These are phyloP conservation scores for Termitomyces sp. DNA, from an alignment of 1,284 basidiomycete genomes.

Conservation along the genomic window DNA sequence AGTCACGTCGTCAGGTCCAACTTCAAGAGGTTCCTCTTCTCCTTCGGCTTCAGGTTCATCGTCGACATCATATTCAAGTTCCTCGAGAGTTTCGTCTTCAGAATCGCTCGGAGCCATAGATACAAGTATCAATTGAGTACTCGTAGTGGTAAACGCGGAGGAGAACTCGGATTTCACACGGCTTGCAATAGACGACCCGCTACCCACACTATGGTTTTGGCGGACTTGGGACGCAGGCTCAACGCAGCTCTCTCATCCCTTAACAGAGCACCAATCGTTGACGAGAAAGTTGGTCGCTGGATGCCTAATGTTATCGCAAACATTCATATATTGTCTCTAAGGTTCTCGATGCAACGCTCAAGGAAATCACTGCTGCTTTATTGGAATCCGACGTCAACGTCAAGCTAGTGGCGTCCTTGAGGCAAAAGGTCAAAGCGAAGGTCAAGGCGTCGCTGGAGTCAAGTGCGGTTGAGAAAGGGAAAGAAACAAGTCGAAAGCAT, in stretches of 20 bases:
- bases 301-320: constrained; percentile 9
- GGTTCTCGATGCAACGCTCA: constrained; percentile 92
- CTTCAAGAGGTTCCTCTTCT: constrained; percentile 39
- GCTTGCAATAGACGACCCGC: constrained; percentile 16
- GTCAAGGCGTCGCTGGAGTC: constrained; percentile 75
- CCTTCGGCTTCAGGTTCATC: constrained; percentile 35
- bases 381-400: constrained; percentile 99
- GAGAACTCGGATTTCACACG: constrained; percentile 16
- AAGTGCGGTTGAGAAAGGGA: constrained; percentile 64
- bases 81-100: constrained; percentile 59
- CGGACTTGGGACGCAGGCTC: constrained; percentile 91
- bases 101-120: constrained; percentile 57
- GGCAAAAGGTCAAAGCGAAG: constrained; percentile 87
- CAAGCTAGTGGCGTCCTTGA: constrained; percentile 84
- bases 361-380: constrained; percentile 91
- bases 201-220: constrained; percentile 81
- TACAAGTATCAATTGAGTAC: neutral
- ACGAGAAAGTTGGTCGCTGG: constrained; percentile 67
- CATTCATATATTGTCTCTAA: constrained; percentile 17
- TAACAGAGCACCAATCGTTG: constrained; percentile 79
- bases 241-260: constrained; percentile 92
- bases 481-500: constrained; percentile 80
- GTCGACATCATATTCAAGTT: constrained; percentile 47
- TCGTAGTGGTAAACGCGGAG: neutral
- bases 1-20: constrained; percentile 52